A percentile compares a stretch with the other conserved stretches of the same genome.
phyloP scores from a whole-genome alignment of 2,329 filamentous ascomycete species.

The Calonectria honghensis region DNA sequence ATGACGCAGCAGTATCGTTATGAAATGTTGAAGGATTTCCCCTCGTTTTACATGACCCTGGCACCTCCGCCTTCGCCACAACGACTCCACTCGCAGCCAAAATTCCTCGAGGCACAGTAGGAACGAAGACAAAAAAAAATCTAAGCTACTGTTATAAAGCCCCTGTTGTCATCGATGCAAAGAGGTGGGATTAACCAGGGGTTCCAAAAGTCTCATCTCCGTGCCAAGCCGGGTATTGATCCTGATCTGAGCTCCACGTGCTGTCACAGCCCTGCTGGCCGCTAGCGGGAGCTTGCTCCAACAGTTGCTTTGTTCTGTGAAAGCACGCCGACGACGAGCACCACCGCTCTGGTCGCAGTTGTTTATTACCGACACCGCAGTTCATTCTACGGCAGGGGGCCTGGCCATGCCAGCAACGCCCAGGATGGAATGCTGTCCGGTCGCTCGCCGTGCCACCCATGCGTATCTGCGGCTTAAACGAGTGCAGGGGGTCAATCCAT shows the following conservation, averaged over 20 bases:
- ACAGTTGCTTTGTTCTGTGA: constrained; percentile 3
- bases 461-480: background rate
- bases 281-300: background rate
- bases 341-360: constrained; percentile 21
- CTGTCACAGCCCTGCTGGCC: background rate
- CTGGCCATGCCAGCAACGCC: background rate
- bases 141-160: constrained; percentile 2
- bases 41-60: constrained; percentile 8
- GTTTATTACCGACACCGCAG: constrained; percentile 9
- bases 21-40: constrained; percentile 5
- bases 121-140: background rate
- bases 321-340: background rate
- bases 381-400: background rate
- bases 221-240: constrained; percentile 17
- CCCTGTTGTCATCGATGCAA: background rate
- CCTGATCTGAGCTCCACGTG: constrained; percentile 24
- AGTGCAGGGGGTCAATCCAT: background rate
- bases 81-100: background rate
- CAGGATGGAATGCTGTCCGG: background rate
- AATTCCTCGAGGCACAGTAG: background rate
- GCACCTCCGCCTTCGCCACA: constrained; percentile 14
- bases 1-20: background rate
- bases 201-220: constrained; percentile 23
- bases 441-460: background rate
- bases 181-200: background rate